phyloP scores from a whole-genome alignment of 2,329 filamentous ascomycete genomes.

The Sporothrix pallida region DNA sequence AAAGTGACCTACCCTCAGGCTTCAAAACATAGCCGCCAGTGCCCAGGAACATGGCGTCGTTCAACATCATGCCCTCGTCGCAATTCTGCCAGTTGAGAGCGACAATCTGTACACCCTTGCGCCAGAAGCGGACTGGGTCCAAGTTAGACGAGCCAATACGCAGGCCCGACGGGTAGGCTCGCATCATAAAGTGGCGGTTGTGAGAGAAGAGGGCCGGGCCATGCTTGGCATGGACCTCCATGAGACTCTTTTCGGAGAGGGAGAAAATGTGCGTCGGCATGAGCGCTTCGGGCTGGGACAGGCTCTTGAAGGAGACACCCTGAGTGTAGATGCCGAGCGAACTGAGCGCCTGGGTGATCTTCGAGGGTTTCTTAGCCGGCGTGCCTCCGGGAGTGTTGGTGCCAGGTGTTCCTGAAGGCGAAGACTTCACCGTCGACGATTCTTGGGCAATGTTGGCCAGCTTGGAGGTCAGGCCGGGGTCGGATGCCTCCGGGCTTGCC shows the following conservation, averaged over 20 bases:
- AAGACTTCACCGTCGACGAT: background rate
- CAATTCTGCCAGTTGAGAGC: constrained; percentile 93
- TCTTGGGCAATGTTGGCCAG: constrained; percentile 31
- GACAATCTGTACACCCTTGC: constrained; percentile 86
- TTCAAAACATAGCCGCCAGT: constrained; percentile 88
- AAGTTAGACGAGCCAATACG: constrained; percentile 85
- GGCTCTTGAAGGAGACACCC: constrained; percentile 79
- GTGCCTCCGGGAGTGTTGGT: background rate
- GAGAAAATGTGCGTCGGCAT: constrained; percentile 75
- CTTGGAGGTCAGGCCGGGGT: constrained; percentile 16
- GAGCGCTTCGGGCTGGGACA: constrained; percentile 71
- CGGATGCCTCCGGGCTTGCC: background rate
- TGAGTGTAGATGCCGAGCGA: constrained; percentile 81
- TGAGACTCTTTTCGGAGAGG: constrained; percentile 67
- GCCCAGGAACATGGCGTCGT: constrained; percentile 68
- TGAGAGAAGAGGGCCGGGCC: constrained; percentile 71
- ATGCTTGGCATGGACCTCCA: constrained; percentile 61
- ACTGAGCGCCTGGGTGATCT: constrained; percentile 76
- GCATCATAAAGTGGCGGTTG: constrained; percentile 82
- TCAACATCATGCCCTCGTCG: constrained; percentile 95
- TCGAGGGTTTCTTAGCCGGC: constrained; percentile 59
- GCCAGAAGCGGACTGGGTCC: constrained; percentile 84
- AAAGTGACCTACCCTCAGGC: constrained; percentile 64
- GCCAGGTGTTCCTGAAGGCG: constrained; percentile 40
- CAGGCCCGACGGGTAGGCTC: constrained; percentile 83